Base-by-base conservation (phyloP, 2,329 filamentous ascomycete species). In the Esteya vermicola region DNA sequence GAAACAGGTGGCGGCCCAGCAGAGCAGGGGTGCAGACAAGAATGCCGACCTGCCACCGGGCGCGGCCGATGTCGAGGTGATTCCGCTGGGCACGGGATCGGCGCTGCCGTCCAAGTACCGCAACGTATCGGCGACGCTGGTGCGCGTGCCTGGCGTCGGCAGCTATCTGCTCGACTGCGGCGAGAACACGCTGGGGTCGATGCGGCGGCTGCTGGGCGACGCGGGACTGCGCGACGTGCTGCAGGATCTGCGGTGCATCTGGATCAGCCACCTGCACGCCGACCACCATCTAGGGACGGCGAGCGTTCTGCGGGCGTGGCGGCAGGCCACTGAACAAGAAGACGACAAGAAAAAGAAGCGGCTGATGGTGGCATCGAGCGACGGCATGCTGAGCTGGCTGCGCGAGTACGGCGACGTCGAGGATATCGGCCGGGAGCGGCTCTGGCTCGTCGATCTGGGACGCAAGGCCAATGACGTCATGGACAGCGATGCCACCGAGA, bases 211-310 rank as follows among this genome's bases (percentile, higher is more conserved):
- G 0, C 89, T 82, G 51, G 68, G 71, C 6, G 62, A 67, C 0
- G 67, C 75, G 5, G 71, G 84, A 47, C 63, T 89, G 4, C 64
- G 65, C 22, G 67, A 78, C n/a, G 68, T 94, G 12, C 64, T 98
- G n/a, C 70, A 66, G 43, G 78, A 93, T 46, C 66, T 98, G 33
- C 80, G 78, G 40, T 74, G 77, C 49, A 79, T 98, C 46, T 93
- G 85, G 76, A 91, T 98, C 59, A 93, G 85, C 57, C 91, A 98
- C 61, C 66, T 93, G 46, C 91, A 98, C 58, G 91, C 91, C 5
- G 91, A 98, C 60, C 91, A 98, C 59, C 91, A 96, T 54, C 71
- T 98, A 18, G 91, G 91, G 22, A 83, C 78, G 1, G 68, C 75
- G n/a, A 73, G 78, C 6, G 64, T 96, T n/a, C 75, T 96, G 52